Evolutionary conservation across 352 stramenopile genomes (phyloP).

Genomic region (Halophytophthora batemanensis): DNA sequence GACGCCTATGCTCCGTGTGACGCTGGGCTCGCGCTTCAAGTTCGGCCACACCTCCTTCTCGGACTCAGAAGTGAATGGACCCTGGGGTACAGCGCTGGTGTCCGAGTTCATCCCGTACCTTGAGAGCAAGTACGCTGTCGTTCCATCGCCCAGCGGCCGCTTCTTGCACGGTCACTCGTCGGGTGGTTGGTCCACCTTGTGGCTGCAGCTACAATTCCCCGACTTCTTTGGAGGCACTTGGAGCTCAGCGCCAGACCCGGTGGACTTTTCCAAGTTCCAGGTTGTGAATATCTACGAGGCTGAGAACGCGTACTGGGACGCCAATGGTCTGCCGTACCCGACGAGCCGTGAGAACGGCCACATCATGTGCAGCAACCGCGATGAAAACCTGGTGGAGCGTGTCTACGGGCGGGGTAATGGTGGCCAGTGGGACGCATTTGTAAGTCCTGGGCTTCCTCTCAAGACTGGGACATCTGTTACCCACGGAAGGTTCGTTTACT

Average conservation of each 20-base stretch:
- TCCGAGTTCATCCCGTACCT: constrained; percentile 69
- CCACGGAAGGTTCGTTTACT: constrained; percentile 1
- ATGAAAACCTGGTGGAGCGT: constrained; percentile 71
- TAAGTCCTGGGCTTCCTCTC: constrained; percentile 29
- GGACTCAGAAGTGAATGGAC: constrained; percentile 59
- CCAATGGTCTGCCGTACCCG: constrained; percentile 47
- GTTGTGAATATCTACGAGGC: constrained; percentile 68
- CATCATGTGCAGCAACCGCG: constrained; percentile 54
- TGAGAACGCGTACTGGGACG: constrained; percentile 74
- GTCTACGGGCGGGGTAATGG: constrained; percentile 65
- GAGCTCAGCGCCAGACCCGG: constrained; percentile 68
- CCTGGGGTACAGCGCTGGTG: constrained; percentile 65
- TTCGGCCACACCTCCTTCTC: constrained; percentile 79
- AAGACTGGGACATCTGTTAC: no score
- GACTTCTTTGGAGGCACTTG: constrained; percentile 73
- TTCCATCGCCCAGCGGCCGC: constrained; percentile 31
- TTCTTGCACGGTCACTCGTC: constrained; percentile 76
- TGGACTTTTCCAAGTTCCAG: constrained; percentile 72
- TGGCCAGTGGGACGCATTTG: constrained; percentile 76
- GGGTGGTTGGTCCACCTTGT: constrained; percentile 65
- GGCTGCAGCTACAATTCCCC: constrained; percentile 71
- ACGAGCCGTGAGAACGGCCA: constrained; percentile 53
- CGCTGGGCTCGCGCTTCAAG: constrained; percentile 67
- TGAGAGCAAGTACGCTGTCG: constrained; percentile 43
- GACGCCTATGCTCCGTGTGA: constrained; percentile 66